Evolutionary conservation across 345 rosid species (phyloP), one percentile per base, ranked within the genome.

Genomic region (Kernera saxatilis): DNA sequence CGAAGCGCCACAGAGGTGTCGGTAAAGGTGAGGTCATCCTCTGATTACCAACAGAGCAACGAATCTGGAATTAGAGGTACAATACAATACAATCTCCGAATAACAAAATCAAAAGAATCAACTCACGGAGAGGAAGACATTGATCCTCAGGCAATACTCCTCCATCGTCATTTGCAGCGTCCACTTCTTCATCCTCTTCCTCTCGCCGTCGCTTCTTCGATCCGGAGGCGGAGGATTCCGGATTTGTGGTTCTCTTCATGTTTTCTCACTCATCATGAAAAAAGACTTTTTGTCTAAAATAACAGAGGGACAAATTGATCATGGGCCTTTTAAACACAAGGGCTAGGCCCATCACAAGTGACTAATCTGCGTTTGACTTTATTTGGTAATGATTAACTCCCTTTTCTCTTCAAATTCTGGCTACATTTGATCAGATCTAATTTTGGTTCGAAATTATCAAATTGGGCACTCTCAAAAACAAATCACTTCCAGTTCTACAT

Each of bases 1-100:
- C 85, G 87, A 48, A 94, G 87, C 25, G 97, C 98, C 17, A 88
- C 88, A 75, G 82, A 70, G 5, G 99, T 89, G 21, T 94, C 99
- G 61, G 82, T 89, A 50, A 94, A 91, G 41, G 83, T 81, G 43
- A 89, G 93, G 33, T 84, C 84, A 70, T 88, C 84, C 83, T 78
- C 99, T 91, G 86, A 12, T 27, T 26, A 71, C 49, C 22, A 44
- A 51, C 49, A 61, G 7, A 13, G 1, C 5, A 8, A 22, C 21
- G 9, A 17, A 33, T 23, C 9, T 5, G 1, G 41, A 37, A 59
- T 43, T 21, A 19, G 21, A 17, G n/a, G 6, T 14, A 11, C 35
- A 62, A 62, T 13, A 5, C 8, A 33, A 13, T 17, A 13, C 15
- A 51, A 48, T 32, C 29, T 40, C 33, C 5, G 18, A 41, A 18